A percentile compares a stretch with the other conserved stretches of the same genome.
phyloP scores from a whole-genome alignment of 2,329 filamentous ascomycete species.

The Dothidotthia symphoricarpi region DNA sequence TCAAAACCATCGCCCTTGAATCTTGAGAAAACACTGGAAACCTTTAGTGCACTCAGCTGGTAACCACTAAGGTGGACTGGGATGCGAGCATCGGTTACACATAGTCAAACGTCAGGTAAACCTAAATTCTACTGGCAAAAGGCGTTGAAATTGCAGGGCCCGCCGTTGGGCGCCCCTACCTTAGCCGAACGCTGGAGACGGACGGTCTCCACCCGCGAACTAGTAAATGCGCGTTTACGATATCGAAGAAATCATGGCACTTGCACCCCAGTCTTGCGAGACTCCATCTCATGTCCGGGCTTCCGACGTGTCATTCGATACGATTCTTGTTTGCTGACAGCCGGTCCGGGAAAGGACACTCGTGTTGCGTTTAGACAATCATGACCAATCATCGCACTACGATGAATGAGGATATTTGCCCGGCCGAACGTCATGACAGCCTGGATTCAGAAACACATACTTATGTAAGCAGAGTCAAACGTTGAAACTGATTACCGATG shows the following conservation, averaged over 20 bases:
- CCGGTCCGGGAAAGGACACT: slow-evolving; percentile 16
- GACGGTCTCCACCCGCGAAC: not conserved
- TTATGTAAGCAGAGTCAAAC: slow-evolving; percentile 1
- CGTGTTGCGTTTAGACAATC: slow-evolving; percentile 13
- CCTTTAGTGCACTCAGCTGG: slow-evolving; percentile 5
- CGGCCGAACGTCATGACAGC: slow-evolving; percentile 8
- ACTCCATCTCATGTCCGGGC: slow-evolving; percentile 11
- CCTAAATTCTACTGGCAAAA: slow-evolving; percentile 8
- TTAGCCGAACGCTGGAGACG: slow-evolving; percentile 7
- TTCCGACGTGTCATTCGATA: slow-evolving; percentile 11
- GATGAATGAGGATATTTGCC: slow-evolving; percentile 10
- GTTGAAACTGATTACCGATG: not conserved
- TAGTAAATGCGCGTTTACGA: not conserved
- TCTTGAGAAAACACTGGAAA: not conserved
- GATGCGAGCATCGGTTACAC: slow-evolving; percentile 16
- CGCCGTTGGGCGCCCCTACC: slow-evolving; percentile 4
- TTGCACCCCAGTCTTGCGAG: not conserved
- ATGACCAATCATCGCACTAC: slow-evolving; percentile 7
- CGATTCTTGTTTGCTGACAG: slow-evolving; percentile 16
- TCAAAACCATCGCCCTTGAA: not conserved
- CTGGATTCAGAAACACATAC: slow-evolving; percentile 6
- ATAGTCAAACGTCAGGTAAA: slow-evolving; percentile 21
- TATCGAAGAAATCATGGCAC: not conserved
- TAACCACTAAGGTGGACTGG: slow-evolving; percentile 4
- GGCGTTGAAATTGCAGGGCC: slow-evolving; percentile 18